These are phyloP conservation scores for Colletotrichum falcatum DNA, from an alignment of 2,329 filamentous ascomycete genomes.

Conservation along the genomic window DNA sequence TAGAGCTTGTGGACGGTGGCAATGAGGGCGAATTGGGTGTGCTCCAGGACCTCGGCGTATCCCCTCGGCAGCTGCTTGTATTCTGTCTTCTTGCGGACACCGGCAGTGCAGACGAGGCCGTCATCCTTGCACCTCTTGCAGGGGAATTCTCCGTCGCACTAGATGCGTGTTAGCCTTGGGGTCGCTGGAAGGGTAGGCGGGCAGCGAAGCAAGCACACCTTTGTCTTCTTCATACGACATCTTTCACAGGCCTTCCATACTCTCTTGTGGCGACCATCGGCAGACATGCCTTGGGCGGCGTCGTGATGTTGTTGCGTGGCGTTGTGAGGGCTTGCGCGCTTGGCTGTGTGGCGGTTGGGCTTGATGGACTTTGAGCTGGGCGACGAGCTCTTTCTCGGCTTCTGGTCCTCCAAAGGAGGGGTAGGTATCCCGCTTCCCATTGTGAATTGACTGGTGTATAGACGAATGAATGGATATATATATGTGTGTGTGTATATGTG, in stretches of 20 bases:
- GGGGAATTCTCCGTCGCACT: slow-evolving; percentile 75
- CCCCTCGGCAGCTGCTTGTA: slow-evolving; percentile 74
- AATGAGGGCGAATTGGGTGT: slow-evolving; percentile 73
- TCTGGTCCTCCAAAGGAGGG: slow-evolving; percentile 63
- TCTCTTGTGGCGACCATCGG: slow-evolving; percentile 70
- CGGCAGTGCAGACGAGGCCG: slow-evolving; percentile 72
- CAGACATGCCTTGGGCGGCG: slow-evolving; percentile 51
- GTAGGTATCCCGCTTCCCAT: slow-evolving; percentile 67
- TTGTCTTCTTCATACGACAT: slow-evolving; percentile 78
- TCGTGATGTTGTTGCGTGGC: slow-evolving; percentile 53
- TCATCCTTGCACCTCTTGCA: slow-evolving; percentile 77
- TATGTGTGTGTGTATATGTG: neutral
- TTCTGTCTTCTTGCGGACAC: slow-evolving; percentile 75
- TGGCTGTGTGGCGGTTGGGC: slow-evolving; percentile 63
- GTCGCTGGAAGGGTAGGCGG: neutral
- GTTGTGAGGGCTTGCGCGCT: slow-evolving; percentile 59
- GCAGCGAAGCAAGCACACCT: slow-evolving; percentile 57
- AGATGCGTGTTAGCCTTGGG: slow-evolving; percentile 18
- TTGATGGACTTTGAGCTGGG: slow-evolving; percentile 61
- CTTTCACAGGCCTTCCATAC: slow-evolving; percentile 76
- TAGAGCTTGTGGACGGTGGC: slow-evolving; percentile 75
- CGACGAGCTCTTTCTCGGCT: slow-evolving; percentile 55
- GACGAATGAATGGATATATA: neutral
- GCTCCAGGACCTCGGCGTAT: slow-evolving; percentile 74
- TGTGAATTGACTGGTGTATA: slow-evolving; percentile 42